Conservation (phyloP, 495 filamentous ascomycete genomes). For the Tuber magnatum region DNA sequence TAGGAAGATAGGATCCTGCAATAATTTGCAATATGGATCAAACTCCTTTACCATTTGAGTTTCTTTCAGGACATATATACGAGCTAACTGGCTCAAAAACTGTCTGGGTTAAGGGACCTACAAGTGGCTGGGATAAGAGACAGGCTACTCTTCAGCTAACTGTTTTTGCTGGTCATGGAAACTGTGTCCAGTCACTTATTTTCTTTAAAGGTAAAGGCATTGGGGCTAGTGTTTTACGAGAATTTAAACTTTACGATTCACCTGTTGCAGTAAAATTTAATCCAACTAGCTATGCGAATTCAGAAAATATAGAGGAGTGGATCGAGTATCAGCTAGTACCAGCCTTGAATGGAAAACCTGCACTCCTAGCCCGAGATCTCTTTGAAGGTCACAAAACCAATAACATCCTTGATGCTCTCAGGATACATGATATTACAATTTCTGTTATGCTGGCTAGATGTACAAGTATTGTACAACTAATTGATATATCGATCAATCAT, state of each 20-base stretch:
- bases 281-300: no score
- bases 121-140: neutral
- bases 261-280: no score
- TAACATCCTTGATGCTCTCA: no score
- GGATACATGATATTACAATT: no score
- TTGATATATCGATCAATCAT: no score
- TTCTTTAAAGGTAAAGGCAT: conserved; percentile 1
- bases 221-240: neutral
- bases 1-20: neutral
- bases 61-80: neutral
- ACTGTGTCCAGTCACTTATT: neutral
- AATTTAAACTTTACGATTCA: neutral
- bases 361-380: no score
- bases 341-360: no score
- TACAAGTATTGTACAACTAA: no score
- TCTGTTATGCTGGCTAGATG: no score
- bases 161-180: conserved; percentile 4
- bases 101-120: neutral
- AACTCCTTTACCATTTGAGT: conserved; percentile 2
- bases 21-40: conserved; percentile 6
- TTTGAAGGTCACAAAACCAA: no score
- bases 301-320: no score
- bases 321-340: no score
- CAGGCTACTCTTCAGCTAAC: conserved; percentile 9
- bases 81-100: neutral